Conservation (phyloP, 2,329 filamentous ascomycete genomes). For the Arthrobotrys musiformis region DNA sequence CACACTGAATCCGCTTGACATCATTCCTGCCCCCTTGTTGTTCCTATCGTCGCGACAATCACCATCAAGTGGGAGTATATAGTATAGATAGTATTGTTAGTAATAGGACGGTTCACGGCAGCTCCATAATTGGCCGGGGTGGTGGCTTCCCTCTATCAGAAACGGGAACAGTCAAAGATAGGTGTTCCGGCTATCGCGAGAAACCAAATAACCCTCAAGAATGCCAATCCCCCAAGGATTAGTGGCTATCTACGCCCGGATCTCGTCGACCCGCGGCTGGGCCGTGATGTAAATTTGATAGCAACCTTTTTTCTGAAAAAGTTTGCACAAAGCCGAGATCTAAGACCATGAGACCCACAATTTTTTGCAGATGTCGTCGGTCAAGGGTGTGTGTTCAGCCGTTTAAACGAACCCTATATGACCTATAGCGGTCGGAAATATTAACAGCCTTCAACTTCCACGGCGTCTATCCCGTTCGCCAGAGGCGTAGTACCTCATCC, state of each 20-base stretch:
- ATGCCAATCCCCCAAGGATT: constrained; percentile 10
- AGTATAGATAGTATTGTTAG: not conserved
- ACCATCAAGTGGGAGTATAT: too few species aligned
- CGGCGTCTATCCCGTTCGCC: constrained; percentile 33
- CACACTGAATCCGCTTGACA: constrained; percentile 28
- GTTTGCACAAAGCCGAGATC: not conserved
- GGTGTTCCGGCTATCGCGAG: constrained; percentile 14
- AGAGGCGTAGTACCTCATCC: not conserved
- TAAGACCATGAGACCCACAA: constrained; percentile 27
- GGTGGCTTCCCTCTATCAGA: constrained; percentile 39
- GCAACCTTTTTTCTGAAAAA: not conserved
- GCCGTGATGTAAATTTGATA: constrained; percentile 7
- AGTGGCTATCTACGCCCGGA: constrained; percentile 13
- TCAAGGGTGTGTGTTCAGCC: constrained; percentile 31
- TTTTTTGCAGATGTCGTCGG: constrained; percentile 24
- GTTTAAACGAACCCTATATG: constrained; percentile 29
- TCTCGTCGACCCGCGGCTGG: constrained; percentile 4
- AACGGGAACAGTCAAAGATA: constrained; percentile 33
- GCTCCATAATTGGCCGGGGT: constrained; percentile 5
- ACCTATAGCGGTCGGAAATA: constrained; percentile 19
- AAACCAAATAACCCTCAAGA: constrained; percentile 27
- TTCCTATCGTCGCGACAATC: not conserved
- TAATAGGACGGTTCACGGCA: not conserved
- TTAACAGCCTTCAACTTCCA: constrained; percentile 14
- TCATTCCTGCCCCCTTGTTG: constrained; percentile 15